These are phyloP conservation scores for Spiromastix sp. DNA, from an alignment of 2,329 filamentous ascomycete genomes.

Conservation along the genomic window DNA sequence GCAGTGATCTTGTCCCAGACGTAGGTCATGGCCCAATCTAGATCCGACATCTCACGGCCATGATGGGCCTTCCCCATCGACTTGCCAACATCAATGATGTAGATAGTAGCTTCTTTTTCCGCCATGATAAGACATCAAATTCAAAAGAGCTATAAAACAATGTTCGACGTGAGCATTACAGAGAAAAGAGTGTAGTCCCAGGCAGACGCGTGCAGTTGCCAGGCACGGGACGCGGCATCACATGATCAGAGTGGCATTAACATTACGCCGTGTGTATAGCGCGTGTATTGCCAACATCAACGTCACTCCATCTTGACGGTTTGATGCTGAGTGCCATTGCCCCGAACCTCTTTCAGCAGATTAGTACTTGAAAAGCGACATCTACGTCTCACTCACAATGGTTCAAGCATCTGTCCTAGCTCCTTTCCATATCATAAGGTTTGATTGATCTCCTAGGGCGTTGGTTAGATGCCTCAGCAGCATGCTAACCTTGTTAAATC, in stretches of 20 bases:
- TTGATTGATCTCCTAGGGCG: no score
- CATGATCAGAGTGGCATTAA: slow-evolving; percentile 21
- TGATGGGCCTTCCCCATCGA: slow-evolving; percentile 69
- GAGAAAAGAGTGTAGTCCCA: slow-evolving; percentile 10
- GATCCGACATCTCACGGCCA: slow-evolving; percentile 65
- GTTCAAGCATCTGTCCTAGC: slow-evolving; percentile 7
- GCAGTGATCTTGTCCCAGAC: slow-evolving; percentile 87
- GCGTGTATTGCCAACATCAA: neutral
- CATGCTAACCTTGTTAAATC: slow-evolving; percentile 9
- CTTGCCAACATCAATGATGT: slow-evolving; percentile 75
- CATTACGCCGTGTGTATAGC: neutral
- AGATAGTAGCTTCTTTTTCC: slow-evolving; percentile 85
- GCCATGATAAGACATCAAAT: slow-evolving; percentile 55
- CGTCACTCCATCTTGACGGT: neutral
- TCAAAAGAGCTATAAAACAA: neutral
- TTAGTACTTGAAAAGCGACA: no score
- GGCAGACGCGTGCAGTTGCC: slow-evolving; percentile 35
- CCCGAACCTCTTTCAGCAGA: no score
- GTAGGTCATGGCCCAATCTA: slow-evolving; percentile 85
- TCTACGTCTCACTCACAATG: slow-evolving; percentile 6
- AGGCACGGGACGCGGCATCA: slow-evolving; percentile 24
- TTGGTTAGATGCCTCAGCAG: no score
- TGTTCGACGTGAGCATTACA: neutral
- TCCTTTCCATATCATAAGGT: slow-evolving; percentile 14
- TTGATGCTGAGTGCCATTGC: no score